Percentiles rank a stretch among this genome's conserved stretches.
Evolutionary conservation across 345 rosid genomes (phyloP).

Genomic region (Linum tenue): DNA sequence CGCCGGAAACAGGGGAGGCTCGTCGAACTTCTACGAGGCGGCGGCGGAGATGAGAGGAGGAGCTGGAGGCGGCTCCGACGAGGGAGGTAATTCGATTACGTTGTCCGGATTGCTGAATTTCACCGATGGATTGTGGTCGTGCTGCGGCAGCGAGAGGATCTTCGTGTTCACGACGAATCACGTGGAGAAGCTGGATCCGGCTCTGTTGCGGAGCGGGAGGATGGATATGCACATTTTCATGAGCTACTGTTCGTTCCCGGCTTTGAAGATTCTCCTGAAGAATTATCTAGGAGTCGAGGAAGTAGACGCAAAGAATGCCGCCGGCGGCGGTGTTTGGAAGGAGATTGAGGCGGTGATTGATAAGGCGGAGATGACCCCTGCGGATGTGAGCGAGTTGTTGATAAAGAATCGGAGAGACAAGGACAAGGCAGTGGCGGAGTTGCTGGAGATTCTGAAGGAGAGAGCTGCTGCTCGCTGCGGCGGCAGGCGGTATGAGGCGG

Average conservation of each 20-base stretch:
- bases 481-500: conserved; percentile 23
- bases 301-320: conserved; percentile 2
- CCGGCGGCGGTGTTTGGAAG: conserved; percentile 23
- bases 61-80: conserved; percentile 23
- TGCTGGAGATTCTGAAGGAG: conserved; percentile 39
- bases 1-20: conserved; percentile 11
- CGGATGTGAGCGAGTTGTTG: conserved; percentile 78
- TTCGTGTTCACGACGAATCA: conserved; percentile 93
- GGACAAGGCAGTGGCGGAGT: conserved; percentile 47
- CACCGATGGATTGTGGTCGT: conserved; percentile 95
- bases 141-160: conserved; percentile 94
- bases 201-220: conserved; percentile 81
- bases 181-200: conserved; percentile 83
- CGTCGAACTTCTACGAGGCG: conserved; percentile 25
- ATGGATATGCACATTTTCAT: conserved; percentile 96
- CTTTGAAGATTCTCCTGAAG: conserved; percentile 57
- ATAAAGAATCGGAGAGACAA: conserved; percentile 58
- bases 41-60: conserved; percentile 44
- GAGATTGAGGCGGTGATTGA: conserved; percentile 43
- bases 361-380: conserved; percentile 82
- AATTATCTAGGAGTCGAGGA: conserved; percentile 53
- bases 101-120: conserved; percentile 87
- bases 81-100: conserved; percentile 53
- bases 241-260: conserved; percentile 63
- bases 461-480: conserved; percentile 32